phyloP scores from a whole-genome alignment of 306 rosid species.

The Casuarina glauca region DNA sequence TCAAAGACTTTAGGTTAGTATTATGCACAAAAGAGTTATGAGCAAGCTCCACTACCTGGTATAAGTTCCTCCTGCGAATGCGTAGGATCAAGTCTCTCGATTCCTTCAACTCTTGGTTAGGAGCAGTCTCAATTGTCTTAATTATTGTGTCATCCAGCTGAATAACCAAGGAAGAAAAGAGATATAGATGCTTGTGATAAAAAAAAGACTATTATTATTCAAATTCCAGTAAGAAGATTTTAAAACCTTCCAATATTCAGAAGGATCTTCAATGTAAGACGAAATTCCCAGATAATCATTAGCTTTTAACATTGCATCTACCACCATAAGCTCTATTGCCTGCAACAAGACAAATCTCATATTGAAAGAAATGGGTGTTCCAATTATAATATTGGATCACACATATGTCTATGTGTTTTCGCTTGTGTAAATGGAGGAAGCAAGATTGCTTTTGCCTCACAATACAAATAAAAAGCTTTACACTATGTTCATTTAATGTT shows the following conservation, averaged over 20 bases:
- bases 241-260: constrained; percentile 90
- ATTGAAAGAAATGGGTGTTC: constrained; percentile 22
- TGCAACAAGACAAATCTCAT: constrained; percentile 36
- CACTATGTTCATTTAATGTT: too few species aligned
- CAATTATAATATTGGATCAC: not conserved
- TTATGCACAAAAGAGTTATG: not conserved
- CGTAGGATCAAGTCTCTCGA: constrained; percentile 81
- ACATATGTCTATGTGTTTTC: not conserved
- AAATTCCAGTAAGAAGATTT: constrained; percentile 21
- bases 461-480: too few species aligned
- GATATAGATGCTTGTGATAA: constrained; percentile 2
- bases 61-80: constrained; percentile 82
- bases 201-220: constrained; percentile 9
- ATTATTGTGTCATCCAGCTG: constrained; percentile 89
- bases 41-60: constrained; percentile 55
- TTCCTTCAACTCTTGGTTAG: constrained; percentile 64
- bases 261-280: constrained; percentile 62
- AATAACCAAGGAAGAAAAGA: constrained; percentile 36
- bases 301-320: constrained; percentile 79
- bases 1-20: not conserved
- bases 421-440: too few species aligned
- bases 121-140: constrained; percentile 80
- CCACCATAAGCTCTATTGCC: constrained; percentile 95
- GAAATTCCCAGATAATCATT: constrained; percentile 66
- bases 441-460: not conserved